phyloP scores from a whole-genome alignment of 495 filamentous ascomycete genomes.

The Evansstolkia leycettana region DNA sequence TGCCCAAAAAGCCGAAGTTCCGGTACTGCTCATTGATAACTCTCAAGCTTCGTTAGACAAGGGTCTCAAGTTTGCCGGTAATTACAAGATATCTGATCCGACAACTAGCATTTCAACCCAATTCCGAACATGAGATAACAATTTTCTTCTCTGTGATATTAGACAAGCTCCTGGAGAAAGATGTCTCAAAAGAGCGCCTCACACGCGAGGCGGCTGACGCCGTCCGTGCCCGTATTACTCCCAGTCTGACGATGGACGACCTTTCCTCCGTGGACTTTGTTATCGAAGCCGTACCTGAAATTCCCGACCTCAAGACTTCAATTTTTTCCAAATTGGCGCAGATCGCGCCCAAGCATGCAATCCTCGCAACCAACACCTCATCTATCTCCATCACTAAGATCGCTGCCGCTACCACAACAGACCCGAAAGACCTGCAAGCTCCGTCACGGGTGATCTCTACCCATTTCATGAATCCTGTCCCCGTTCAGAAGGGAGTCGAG shows the following conservation, averaged over 20 bases:
- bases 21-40: constrained; percentile 78
- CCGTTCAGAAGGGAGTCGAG: constrained; percentile 93
- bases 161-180: constrained; percentile 90
- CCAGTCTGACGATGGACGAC: constrained; percentile 63
- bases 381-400: constrained; percentile 97
- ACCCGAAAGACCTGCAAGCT: constrained; percentile 67
- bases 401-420: constrained; percentile 65
- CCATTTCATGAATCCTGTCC: constrained; percentile 99
- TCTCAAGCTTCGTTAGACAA: constrained; percentile 84
- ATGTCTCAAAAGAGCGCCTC: constrained; percentile 73
- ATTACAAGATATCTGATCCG: constrained; percentile 5
- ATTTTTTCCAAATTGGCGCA: constrained; percentile 81
- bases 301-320: constrained; percentile 68
- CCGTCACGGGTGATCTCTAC: constrained; percentile 86
- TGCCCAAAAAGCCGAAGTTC: constrained; percentile 69
- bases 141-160: not conserved
- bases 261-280: constrained; percentile 88
- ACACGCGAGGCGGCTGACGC: constrained; percentile 65
- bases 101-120: not conserved
- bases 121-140: constrained; percentile 1
- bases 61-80: constrained; percentile 81
- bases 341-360: constrained; percentile 74
- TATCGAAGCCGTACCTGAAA: constrained; percentile 96
- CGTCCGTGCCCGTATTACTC: constrained; percentile 50
- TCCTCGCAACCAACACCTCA: constrained; percentile 94